phyloP scores from a whole-genome alignment of 208 protist genomes.

The Crithidia fasciculata region DNA sequence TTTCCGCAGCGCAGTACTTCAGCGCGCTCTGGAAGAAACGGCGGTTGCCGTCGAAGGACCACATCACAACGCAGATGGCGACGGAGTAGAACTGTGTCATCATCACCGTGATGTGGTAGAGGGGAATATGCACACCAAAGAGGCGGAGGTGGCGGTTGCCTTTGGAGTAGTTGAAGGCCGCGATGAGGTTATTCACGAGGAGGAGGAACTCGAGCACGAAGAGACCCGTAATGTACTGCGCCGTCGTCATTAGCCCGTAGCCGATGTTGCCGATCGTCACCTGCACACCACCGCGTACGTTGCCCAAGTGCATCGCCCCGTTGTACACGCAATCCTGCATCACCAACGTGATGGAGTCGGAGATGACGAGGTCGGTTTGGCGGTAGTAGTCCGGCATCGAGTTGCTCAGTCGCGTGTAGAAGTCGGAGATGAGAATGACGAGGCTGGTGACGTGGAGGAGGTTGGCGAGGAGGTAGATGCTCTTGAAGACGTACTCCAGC shows the following conservation, averaged over 20 bases:
- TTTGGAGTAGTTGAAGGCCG: conserved; percentile 57
- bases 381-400: conserved; percentile 74
- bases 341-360: conserved; percentile 42
- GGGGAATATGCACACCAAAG: conserved; percentile 75
- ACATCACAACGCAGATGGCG: conserved; percentile 61
- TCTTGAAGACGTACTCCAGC: conserved; percentile 73
- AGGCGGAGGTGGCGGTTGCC: conserved; percentile 74
- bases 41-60: conserved; percentile 52
- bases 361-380: conserved; percentile 36
- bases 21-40: conserved; percentile 61
- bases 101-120: conserved; percentile 74
- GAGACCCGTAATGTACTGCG: conserved; percentile 65
- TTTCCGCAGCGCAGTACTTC: conserved; percentile 47
- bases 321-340: conserved; percentile 71
- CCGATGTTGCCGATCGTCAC: conserved; percentile 51
- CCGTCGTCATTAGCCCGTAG: conserved; percentile 63
- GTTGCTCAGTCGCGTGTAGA: conserved; percentile 57
- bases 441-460: conserved; percentile 49
- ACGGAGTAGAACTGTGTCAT: conserved; percentile 68
- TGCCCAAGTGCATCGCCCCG: conserved; percentile 45
- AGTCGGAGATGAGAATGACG: conserved; percentile 71
- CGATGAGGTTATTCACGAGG: conserved; percentile 52
- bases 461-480: conserved; percentile 64
- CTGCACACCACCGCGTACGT: conserved; percentile 32
- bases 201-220: conserved; percentile 79